phyloP scores from a whole-genome alignment of 2,329 filamentous ascomycete genomes.

The Ophiognomonia clavigignenti-juglandacearum region DNA sequence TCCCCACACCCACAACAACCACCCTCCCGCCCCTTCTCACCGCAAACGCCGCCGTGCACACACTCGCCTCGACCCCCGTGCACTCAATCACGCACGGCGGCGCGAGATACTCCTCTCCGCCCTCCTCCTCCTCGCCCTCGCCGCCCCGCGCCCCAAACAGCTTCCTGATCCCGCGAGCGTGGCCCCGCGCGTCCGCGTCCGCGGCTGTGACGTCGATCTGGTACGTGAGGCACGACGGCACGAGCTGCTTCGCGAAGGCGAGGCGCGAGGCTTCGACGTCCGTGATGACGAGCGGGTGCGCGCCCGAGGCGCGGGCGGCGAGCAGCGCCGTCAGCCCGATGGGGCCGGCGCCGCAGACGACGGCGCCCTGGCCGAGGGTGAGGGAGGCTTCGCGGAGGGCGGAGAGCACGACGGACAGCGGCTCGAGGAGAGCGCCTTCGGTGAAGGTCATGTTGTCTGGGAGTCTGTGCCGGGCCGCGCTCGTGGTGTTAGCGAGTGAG shows the following conservation, averaged over 20 bases:
- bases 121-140: slow-evolving; percentile 16
- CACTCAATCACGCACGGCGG: slow-evolving; percentile 60
- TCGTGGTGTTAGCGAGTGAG: no score
- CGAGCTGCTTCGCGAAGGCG: slow-evolving; percentile 52
- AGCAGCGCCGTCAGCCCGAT: slow-evolving; percentile 57
- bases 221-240: slow-evolving; percentile 50
- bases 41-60: slow-evolving; percentile 53
- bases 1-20: slow-evolving; percentile 62
- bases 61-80: slow-evolving; percentile 60
- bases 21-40: slow-evolving; percentile 54
- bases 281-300: slow-evolving; percentile 59
- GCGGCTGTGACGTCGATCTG: slow-evolving; percentile 42
- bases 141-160: slow-evolving; percentile 39
- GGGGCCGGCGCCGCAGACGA: slow-evolving; percentile 59
- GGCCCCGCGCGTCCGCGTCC: slow-evolving; percentile 41
- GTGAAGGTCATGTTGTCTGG: slow-evolving; percentile 52
- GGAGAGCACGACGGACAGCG: slow-evolving; percentile 58
- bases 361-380: slow-evolving; percentile 47
- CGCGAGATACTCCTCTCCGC: slow-evolving; percentile 47
- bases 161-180: slow-evolving; percentile 46
- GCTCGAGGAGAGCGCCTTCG: slow-evolving; percentile 60
- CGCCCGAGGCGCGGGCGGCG: slow-evolving; percentile 55
- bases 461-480: slow-evolving; percentile 36
- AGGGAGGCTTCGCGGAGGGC: slow-evolving; percentile 51
- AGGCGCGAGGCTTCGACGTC: slow-evolving; percentile 54